Base-by-base conservation (phyloP, 2,329 filamentous ascomycete genomes). In the Aschersonia sp. region DNA sequence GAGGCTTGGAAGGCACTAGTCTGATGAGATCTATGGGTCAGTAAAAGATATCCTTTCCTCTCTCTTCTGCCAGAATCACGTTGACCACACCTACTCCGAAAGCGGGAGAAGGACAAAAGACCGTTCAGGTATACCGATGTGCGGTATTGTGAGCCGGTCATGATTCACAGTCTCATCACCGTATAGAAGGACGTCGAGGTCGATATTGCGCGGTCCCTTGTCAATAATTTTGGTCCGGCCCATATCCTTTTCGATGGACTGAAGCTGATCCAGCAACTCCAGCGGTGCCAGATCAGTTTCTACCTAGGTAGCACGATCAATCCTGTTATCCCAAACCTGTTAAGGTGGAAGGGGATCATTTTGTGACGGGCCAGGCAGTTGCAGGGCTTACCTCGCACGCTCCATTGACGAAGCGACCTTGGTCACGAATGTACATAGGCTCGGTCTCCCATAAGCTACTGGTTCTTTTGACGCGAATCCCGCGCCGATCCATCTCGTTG, bases 401-500 rank as follows among this genome's bases (percentile, higher is more conserved):
- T 22, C 88, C 92, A 61, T 98, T 98, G 44, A 96, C 69, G 60
- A 98, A 98, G 32, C 78, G 77, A 52, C 81, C 81, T 63, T 98
- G 92, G 53, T 96, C 84, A 52, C 85, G 69, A 53, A 96, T 85
- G 64, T 98, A 98, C 92, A 98, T 98, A 29, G 92, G 87, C 56
- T 87, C 81, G 4, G 90, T 98, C 68, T 97, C 88, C 76, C 92
- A 98, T 4, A 98, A 71, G 51, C 81, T 83, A 63, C 90, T 97
- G 0, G 90, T 95, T 56, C 82, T 75, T 57, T 79, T 74, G 40
- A 98, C 76, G 47, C 67, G 77, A 59, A 97, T 87, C 35, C 79
- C 81, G 29, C 78, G 72, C 43, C 72, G 68, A 53, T 85, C 79
- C 79, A 98, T 87, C 60, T 84, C 77, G 43, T 71, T 72, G 61